Conservation (phyloP, 257 asterid genomes). For the Anisodus acutangulus region DNA sequence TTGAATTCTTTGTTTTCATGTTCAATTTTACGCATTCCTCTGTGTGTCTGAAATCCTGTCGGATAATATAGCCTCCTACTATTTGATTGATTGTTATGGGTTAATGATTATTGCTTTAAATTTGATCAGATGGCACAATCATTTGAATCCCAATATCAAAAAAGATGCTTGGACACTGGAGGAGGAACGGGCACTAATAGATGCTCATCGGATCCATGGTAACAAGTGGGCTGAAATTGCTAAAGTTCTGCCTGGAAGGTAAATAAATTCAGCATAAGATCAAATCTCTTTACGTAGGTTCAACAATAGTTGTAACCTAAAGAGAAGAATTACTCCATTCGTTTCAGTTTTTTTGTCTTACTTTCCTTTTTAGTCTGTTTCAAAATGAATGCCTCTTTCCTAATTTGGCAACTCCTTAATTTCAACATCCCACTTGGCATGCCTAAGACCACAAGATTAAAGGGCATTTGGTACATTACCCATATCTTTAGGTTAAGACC, state of each 20-base stretch:
- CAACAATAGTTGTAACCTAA: constrained; percentile 1
- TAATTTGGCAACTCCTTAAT: no score
- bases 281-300: background rate
- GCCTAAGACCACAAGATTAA: no score
- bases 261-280: constrained; percentile 31
- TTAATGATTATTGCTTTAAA: constrained; percentile 26
- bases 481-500: no score
- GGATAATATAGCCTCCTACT: background rate
- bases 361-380: no score
- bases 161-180: constrained; percentile 97
- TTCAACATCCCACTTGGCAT: no score
- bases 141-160: constrained; percentile 91
- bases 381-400: no score
- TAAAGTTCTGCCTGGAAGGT: constrained; percentile 97
- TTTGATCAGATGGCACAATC: constrained; percentile 95
- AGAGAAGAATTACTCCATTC: background rate
- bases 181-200: constrained; percentile 84
- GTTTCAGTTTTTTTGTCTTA: no score
- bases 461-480: no score
- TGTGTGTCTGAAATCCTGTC: background rate
- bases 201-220: constrained; percentile 85
- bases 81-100: background rate
- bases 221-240: constrained; percentile 99
- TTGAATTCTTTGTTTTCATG: background rate
- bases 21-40: background rate